Percentiles rank a stretch among this genome's conserved stretches.
Conservation (phyloP, 2,329 filamentous ascomycete species). For the Aureobasidium musti region DNA sequence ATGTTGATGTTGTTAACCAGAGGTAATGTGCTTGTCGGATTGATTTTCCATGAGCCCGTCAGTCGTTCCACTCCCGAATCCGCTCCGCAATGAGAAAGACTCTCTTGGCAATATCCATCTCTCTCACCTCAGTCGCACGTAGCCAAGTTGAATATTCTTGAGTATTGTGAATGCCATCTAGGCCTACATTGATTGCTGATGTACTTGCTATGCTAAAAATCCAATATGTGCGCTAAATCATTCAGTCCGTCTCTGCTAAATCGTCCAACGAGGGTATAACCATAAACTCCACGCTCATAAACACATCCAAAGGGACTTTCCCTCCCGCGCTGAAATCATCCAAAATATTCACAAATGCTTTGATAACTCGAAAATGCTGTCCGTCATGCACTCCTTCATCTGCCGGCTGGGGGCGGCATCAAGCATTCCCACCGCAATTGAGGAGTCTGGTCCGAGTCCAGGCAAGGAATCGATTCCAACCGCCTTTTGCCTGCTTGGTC, state of each 20-base stretch:
- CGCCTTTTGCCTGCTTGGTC: conserved; percentile 44
- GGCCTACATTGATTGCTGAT: not conserved
- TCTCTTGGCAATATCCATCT: not conserved
- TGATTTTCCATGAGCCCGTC: conserved; percentile 21
- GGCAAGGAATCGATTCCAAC: conserved; percentile 58
- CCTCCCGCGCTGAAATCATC: conserved; percentile 3
- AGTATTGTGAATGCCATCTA: not conserved
- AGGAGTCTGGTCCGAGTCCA: conserved; percentile 60
- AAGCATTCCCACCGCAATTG: conserved; percentile 45
- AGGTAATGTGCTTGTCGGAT: not conserved
- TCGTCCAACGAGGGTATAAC: conserved; percentile 27
- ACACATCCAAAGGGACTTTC: conserved; percentile 23
- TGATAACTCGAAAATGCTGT: not conserved
- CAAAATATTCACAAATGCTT: conserved; percentile 2
- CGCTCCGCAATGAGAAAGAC: conserved; percentile 1
- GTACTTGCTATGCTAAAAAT: conserved; percentile 10
- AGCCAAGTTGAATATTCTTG: not conserved
- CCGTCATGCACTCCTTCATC: not conserved
- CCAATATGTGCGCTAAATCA: conserved; percentile 7
- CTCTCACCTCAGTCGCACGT: too few relatives aligned
- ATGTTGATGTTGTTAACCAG: not conserved
- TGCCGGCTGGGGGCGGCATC: not conserved
- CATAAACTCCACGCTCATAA: conserved; percentile 29
- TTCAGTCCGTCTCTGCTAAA: not conserved
- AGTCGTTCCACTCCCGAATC: conserved; percentile 1